Base-by-base conservation (phyloP, 176 grass and related monocot species). In the Lolium multiflorum region DNA sequence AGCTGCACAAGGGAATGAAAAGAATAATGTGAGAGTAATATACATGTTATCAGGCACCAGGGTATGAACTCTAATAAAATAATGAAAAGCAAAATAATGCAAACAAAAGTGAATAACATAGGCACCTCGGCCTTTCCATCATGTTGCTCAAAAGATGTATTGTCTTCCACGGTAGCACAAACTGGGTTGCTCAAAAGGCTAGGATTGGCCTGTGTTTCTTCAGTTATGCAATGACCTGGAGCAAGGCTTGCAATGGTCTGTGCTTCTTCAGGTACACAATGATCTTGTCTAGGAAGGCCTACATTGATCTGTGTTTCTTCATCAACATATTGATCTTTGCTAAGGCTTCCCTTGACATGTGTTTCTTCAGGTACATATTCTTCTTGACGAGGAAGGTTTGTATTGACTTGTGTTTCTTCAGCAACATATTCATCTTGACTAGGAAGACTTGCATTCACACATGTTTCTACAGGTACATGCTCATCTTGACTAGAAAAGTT, bases 1-100 rank as follows among this genome's bases (percentile, higher is more conserved):
- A 98, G 84, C 96, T 98, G 84, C 52, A 83, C 65, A 91, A 35
- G 43, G 83, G 74, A 56, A 83, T 49, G 59, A 76, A 74, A 76
- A 71, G 11, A 81, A 91, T 76, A 63, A 48, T 52, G 26, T 74
- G 55, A 86, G 64, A 66, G 10, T 25, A 44, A 7, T 78, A 39
- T 49, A 85, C 8, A 77, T 3, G 25, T 1, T 62, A 43, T 41
- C 51, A 83, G 73, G 58, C 17, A 67, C 10, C 49, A 21, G 66
- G 8, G 69, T 21, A 67, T 50, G 5, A 74, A 84, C 46, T 35
- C n/a, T 43, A 84, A 79, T n/a, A 71, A 46, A 70, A 87, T 61
- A 84, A 64, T 58, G 48, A 66, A 69, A 78, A 86, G 26, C 1
- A 73, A 58, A 79, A 49, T 1, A 57, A 67, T 68, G 81, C 10